phyloP scores from a whole-genome alignment of 495 filamentous ascomycete species.

The Venustampulla echinocandica region DNA sequence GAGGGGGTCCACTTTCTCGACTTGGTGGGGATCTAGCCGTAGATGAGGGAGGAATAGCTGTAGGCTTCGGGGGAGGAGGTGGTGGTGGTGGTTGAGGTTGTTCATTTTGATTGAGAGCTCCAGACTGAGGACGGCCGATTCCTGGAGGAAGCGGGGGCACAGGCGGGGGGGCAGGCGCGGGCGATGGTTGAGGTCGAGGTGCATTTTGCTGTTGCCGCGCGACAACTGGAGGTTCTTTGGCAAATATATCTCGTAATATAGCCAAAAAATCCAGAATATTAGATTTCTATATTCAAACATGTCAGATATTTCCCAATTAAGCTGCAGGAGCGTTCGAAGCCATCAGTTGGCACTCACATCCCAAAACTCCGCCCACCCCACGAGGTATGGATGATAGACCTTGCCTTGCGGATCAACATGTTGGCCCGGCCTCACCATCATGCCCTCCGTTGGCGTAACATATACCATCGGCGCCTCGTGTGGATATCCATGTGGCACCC shows the following conservation, averaged over 20 bases:
- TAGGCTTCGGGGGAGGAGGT: conserved; percentile 31
- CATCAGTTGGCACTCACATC: conserved; percentile 72
- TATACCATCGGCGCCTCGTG: conserved; percentile 76
- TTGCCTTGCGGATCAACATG: conserved; percentile 92
- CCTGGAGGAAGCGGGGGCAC: conserved; percentile 64
- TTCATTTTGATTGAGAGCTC: conserved; percentile 10
- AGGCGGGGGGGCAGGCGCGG: conserved; percentile 46
- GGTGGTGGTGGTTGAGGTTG: conserved; percentile 26
- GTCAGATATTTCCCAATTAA: neutral
- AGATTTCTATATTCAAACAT: conserved; percentile 54
- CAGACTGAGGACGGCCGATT: conserved; percentile 29
- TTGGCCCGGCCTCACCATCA: conserved; percentile 84
- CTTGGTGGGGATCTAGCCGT: conserved; percentile 3
- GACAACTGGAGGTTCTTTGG: conserved; percentile 87
- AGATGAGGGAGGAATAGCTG: conserved; percentile 2
- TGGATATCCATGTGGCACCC: conserved; percentile 93
- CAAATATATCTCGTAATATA: conserved; percentile 79
- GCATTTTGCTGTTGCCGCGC: conserved; percentile 53
- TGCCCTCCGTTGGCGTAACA: conserved; percentile 78
- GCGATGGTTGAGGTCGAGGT: conserved; percentile 33
- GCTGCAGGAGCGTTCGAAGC: neutral
- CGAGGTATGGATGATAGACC: conserved; percentile 92
- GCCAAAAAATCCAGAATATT: conserved; percentile 71
- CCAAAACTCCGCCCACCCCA: conserved; percentile 80
- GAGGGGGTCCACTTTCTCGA: conserved; percentile 25